Evolutionary conservation across 1,284 basidiomycete species (phyloP), one percentile per base, ranked within the genome.

Genomic region (Pseudozyma sp.): DNA sequence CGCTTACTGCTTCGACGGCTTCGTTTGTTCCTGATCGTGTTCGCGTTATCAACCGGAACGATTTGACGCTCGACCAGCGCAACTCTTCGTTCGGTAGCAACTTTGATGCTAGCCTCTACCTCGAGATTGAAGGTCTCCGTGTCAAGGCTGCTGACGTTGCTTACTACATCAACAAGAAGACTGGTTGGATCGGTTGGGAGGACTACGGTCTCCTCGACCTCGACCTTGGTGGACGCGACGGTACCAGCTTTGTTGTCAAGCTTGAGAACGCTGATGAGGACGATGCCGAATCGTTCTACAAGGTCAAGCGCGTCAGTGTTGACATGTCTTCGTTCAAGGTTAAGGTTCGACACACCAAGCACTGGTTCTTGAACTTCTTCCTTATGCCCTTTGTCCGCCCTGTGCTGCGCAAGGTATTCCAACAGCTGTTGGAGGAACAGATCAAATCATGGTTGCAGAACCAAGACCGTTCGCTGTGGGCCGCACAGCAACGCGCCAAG

Each of bases 221-320:
- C 67, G 80, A 85, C 36, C 86, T 87, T 51, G 87, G 87, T 19
- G 83, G 76, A 13, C 52, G 84, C 19, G 74, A 86, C 66, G 85
- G 86, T 40, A 84, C 86, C 61, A 79, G 79, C 16, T 86, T 87
- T 68, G 86, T 87, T 43, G 86, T 87, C 64, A 86, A 86, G 38
- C 81, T 88, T 54, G 86, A 87, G 78, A 87, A 86, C 62, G 86
- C 87, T 39, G 78, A 83, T 43, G 86, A 86, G 56, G 81, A 84
- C 7, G 86, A 87, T 70, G 75, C 80, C 52, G 86, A 88, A 83
- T 84, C 86, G 14, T 88, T 86, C 86, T 87, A 87, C 82, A 85
- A 84, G 67, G 86, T 88, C 73, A 86, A 86, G 77, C 82, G 85
- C 57, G 87, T 87, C 63, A 80, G 86, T 42, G 87, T 88, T 64